These are phyloP conservation scores for Tolypocladium ophioglossoides DNA, from an alignment of 2,329 filamentous ascomycete species.

Conservation along the genomic window DNA sequence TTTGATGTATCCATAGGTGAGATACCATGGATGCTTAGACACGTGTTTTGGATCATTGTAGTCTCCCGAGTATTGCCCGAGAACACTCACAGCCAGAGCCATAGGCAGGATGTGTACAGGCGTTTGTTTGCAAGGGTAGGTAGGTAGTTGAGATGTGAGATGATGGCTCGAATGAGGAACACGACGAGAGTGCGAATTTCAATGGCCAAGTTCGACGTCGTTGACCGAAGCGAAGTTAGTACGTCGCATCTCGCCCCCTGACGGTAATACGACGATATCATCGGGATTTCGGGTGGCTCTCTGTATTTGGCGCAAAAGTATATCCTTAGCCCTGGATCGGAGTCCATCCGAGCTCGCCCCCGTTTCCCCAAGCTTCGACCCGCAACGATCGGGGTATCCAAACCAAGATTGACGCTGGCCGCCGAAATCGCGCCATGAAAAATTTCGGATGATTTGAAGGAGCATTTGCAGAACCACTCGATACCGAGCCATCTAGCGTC, in stretches of 20 bases:
- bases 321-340: background rate
- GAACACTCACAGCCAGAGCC: background rate
- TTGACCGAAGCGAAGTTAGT: too few species aligned
- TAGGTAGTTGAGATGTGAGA: background rate
- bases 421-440: background rate
- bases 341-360: background rate
- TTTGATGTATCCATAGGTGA: background rate
- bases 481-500: too few species aligned
- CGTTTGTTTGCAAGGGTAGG: background rate
- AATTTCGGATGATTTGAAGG: background rate
- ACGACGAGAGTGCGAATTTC: background rate
- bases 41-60: background rate
- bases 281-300: background rate
- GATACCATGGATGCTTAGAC: background rate
- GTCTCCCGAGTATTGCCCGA: background rate
- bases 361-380: background rate
- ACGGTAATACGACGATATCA: background rate
- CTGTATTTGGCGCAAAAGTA: background rate
- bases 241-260: background rate
- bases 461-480: background rate
- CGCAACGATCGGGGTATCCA: background rate
- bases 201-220: background rate
- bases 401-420: background rate
- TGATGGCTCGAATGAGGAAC: background rate
- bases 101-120: background rate